Conservation (phyloP, 139 green algal genomes). For the Mychonastes homosphaera region DNA sequence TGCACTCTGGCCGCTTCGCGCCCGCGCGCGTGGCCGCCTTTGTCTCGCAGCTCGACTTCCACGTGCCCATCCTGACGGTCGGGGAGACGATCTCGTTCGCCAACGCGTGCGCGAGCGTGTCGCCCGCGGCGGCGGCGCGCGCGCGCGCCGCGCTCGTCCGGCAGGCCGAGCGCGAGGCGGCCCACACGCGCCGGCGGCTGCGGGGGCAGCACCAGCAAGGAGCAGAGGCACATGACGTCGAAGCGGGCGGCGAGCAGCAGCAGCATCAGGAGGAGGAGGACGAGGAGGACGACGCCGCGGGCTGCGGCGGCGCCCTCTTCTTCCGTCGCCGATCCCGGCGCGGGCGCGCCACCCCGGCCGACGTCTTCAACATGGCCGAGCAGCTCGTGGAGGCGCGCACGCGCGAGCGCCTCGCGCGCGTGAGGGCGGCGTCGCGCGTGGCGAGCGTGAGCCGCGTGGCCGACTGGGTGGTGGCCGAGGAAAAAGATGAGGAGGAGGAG, state of each 20-base stretch:
- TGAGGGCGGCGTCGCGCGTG: too few species aligned
- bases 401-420: too few species aligned
- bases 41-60: constrained; percentile 41
- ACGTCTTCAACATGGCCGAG: too few species aligned
- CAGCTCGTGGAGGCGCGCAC: too few species aligned
- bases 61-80: constrained; percentile 40
- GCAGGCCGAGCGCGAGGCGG: not conserved
- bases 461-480: too few species aligned
- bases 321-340: too few species aligned
- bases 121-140: constrained; percentile 2
- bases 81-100: constrained; percentile 34
- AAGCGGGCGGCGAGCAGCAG: not conserved
- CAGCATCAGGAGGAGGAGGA: too few species aligned
- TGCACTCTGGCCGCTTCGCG: constrained; percentile 24
- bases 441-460: too few species aligned
- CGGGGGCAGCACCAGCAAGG: not conserved
- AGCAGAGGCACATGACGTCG: not conserved
- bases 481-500: too few species aligned
- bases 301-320: too few species aligned
- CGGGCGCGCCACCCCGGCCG: too few species aligned
- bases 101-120: constrained; percentile 12
- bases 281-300: too few species aligned
- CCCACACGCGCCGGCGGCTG: not conserved
- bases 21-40: constrained; percentile 28
- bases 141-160: constrained; percentile 4